Conservation (phyloP, 768 basidiomycete genomes). For the Mycena polygramma region DNA sequence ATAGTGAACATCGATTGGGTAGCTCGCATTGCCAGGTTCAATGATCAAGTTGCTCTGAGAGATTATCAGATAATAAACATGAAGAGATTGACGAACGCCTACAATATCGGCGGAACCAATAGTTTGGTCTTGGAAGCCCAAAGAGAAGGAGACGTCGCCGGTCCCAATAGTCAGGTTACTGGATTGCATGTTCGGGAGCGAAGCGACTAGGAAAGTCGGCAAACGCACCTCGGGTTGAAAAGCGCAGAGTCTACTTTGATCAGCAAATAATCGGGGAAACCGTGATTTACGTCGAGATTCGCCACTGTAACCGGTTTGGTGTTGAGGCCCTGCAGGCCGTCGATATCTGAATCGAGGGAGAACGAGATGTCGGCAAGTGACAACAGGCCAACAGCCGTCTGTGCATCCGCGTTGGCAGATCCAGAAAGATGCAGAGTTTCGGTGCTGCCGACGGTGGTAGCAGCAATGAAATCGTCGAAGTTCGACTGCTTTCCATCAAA, state of each 20-base stretch:
- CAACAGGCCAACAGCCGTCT: constrained; percentile 76
- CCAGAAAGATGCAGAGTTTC: constrained; percentile 68
- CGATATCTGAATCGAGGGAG: constrained; percentile 68
- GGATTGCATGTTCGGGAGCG: background rate
- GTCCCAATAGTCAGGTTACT: constrained; percentile 66
- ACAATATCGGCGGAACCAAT: constrained; percentile 74
- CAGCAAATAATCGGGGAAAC: constrained; percentile 74
- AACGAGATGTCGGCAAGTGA: constrained; percentile 70
- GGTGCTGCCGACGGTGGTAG: constrained; percentile 63
- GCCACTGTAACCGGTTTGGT: constrained; percentile 68
- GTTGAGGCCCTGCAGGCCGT: constrained; percentile 74
- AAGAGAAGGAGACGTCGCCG: constrained; percentile 72
- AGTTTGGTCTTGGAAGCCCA: constrained; percentile 67
- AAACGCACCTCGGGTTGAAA: constrained; percentile 72
- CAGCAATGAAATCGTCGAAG: constrained; percentile 75
- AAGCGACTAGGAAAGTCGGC: constrained; percentile 35
- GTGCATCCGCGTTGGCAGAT: constrained; percentile 66
- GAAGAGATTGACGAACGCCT: constrained; percentile 31
- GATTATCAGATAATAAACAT: constrained; percentile 17
- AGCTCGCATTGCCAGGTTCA: constrained; percentile 67
- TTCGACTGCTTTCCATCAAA: constrained; percentile 59
- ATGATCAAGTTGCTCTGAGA: constrained; percentile 67
- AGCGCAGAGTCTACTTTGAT: constrained; percentile 73
- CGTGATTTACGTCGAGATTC: constrained; percentile 75
- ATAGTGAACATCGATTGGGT: constrained; percentile 75